Evolutionary conservation across 2,329 filamentous ascomycete species (phyloP), one percentile per base, ranked within the genome.

Genomic region (Sporothrix brasiliensis): DNA sequence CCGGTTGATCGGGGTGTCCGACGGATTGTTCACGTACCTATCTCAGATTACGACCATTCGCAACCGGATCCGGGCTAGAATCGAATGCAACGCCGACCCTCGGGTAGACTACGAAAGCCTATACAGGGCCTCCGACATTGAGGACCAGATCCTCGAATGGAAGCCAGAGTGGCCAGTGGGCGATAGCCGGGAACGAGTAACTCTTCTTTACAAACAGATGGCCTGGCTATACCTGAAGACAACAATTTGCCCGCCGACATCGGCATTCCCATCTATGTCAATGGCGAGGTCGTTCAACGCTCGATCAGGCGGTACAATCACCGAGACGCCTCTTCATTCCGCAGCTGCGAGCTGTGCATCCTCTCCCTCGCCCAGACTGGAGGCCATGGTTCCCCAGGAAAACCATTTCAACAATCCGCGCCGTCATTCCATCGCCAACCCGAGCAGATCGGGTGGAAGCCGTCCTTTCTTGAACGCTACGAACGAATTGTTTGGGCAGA

Each of bases 1-100:
- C 5, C 83, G 86, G n/a, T 83, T 97, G 4, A 83, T 97, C 6
- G 93, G 93, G 27, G 90, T 97, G 34, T 88, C 91, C 53, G 93
- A 97, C 76, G 92, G 92, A 0, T 83, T 97, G 1, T 93, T 97
- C 77, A 85, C 87, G 47, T 89, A 91, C 76, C 89, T 97, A 41
- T 90, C 90, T 9, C 88, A 92, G 76, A 94, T 96, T 72, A 93
- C 92, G 1, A 86, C 87, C 14, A 86, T 97, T 50, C 87, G 93
- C 54, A 91, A 94, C 78, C 85, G 84, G 2, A 91, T 97, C 72
- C 87, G 93, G 6, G 82, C 83, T 44, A 89, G 92, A 67, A 89
- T 93, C 74, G 80, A 84, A 69, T 77, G 85, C 69, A 81, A 87
- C 3, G 80, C 87, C 2, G 89, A 92, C 67, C 91, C 91, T 0